Evolutionary conservation across 305 asterid species (phyloP).

Genomic region (Fraxinus sp.): DNA sequence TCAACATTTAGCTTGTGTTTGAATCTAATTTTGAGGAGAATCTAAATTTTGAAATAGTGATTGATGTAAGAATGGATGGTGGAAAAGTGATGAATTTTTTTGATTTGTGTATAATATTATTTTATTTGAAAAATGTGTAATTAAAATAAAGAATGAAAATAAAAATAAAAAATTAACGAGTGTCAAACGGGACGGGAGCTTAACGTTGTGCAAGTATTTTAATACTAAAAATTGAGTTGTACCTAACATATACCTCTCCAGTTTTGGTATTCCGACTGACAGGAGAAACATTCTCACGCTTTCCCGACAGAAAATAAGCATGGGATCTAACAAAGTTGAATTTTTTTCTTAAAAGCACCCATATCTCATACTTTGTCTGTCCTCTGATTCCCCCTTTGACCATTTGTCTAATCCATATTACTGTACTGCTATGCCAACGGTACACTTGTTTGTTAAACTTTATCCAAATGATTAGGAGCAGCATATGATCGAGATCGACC

Average conservation of each 20-base stretch:
- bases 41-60: too few species aligned
- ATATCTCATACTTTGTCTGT: background rate
- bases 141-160: too few species aligned
- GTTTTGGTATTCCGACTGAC: background rate
- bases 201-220: background rate
- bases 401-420: constrained; percentile 18
- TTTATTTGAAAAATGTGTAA: too few species aligned
- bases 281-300: constrained; percentile 38
- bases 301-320: constrained; percentile 26
- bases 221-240: background rate
- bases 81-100: too few species aligned
- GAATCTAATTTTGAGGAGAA: too few species aligned
- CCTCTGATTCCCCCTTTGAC: constrained; percentile 28
- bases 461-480: background rate
- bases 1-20: background rate
- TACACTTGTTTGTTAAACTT: background rate
- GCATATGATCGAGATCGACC: background rate
- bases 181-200: too few species aligned
- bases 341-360: background rate
- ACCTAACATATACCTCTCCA: background rate
- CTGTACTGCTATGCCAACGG: background rate
- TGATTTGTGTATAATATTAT: too few species aligned
- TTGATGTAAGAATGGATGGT: too few species aligned
- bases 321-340: constrained; percentile 27
- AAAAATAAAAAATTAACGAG: too few species aligned